Conservation (phyloP, 2,329 filamentous ascomycete species). For the Epichloe amarillans region DNA sequence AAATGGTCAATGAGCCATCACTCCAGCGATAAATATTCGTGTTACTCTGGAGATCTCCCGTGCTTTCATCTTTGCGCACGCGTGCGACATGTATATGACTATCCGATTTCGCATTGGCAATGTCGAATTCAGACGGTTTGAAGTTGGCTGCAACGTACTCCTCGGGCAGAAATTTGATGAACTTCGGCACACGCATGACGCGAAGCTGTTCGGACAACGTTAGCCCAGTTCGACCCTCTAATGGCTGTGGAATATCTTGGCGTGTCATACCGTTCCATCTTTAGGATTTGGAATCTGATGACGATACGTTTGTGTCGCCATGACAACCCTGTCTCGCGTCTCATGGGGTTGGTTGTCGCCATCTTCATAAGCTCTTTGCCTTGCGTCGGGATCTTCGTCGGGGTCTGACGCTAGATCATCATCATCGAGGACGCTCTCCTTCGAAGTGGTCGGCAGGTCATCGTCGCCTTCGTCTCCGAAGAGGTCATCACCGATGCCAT, state of each 20-base stretch:
- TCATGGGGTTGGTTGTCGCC: slow-evolving; percentile 31
- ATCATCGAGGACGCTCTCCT: slow-evolving; percentile 51
- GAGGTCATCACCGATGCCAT: slow-evolving; percentile 43
- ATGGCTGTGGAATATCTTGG: background rate
- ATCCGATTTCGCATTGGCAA: slow-evolving; percentile 38
- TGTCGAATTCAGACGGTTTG: slow-evolving; percentile 42
- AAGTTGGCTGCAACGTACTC: slow-evolving; percentile 55
- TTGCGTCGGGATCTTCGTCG: slow-evolving; percentile 27
- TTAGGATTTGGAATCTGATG: slow-evolving; percentile 58
- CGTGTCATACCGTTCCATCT: slow-evolving; percentile 49
- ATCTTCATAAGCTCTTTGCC: slow-evolving; percentile 26
- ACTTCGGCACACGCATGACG: slow-evolving; percentile 57
- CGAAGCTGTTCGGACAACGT: slow-evolving; percentile 38
- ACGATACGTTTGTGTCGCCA: slow-evolving; percentile 51
- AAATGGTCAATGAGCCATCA: slow-evolving; percentile 63
- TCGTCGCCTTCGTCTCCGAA: slow-evolving; percentile 50
- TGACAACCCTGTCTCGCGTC: slow-evolving; percentile 42
- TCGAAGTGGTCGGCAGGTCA: slow-evolving; percentile 38
- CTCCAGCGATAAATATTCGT: slow-evolving; percentile 65
- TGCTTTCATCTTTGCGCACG: slow-evolving; percentile 54
- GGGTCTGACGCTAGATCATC: slow-evolving; percentile 42
- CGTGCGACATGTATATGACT: slow-evolving; percentile 53
- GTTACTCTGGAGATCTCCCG: slow-evolving; percentile 58
- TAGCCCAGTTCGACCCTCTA: background rate
- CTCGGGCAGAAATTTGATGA: slow-evolving; percentile 55